phyloP scores from a whole-genome alignment of 306 rosid genomes.

The Quercus ilex region DNA sequence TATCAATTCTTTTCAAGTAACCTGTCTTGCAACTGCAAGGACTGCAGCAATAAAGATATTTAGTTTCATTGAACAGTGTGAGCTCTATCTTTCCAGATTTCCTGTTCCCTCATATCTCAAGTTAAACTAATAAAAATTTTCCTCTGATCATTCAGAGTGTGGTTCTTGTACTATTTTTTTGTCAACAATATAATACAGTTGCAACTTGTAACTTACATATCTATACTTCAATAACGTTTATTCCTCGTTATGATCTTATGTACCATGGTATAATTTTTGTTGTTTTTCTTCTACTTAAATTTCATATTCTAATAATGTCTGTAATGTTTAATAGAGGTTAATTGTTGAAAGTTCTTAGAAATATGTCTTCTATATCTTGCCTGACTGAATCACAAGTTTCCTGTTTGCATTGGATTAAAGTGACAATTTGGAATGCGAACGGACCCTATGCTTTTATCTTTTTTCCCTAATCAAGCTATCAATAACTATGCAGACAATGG shows the following conservation, averaged over 20 bases:
- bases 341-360: background rate
- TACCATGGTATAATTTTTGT: background rate
- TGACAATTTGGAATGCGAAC: slow-evolving; percentile 2
- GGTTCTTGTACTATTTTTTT: background rate
- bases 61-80: background rate
- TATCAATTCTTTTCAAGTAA: background rate
- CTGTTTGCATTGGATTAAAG: background rate
- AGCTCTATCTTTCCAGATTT: background rate
- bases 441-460: background rate
- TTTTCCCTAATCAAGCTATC: slow-evolving; percentile 8
- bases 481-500: slow-evolving; percentile 69
- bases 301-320: too few species aligned
- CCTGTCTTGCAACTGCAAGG: background rate
- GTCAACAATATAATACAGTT: background rate
- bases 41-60: background rate
- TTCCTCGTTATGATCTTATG: background rate
- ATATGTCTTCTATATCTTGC: background rate
- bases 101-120: background rate
- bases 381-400: slow-evolving; percentile 6
- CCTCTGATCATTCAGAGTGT: background rate
- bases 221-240: background rate
- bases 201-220: background rate
- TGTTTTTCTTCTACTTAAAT: background rate
- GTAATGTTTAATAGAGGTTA: background rate
- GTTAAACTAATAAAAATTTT: background rate